Conservation (phyloP, 768 basidiomycete species). For the Pulveroboletus sp. region DNA sequence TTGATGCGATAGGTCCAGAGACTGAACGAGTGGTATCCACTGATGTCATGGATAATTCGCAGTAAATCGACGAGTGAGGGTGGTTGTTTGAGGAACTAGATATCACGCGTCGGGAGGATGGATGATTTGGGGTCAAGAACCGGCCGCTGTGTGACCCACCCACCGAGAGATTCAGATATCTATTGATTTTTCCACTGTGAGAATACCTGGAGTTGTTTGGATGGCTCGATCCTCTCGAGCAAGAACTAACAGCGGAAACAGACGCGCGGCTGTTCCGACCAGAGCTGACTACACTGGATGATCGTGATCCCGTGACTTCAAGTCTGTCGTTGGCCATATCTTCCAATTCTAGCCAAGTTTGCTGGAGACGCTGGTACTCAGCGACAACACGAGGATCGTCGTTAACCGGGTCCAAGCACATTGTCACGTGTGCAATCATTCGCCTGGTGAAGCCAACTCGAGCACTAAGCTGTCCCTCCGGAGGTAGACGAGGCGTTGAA, state of each 20-base stretch:
- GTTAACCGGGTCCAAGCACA: conserved; percentile 37
- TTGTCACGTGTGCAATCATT: conserved; percentile 44
- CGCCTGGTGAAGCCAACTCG: conserved; percentile 61
- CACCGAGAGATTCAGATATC: conserved; percentile 30
- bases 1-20: conserved; percentile 57
- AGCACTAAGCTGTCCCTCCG: conserved; percentile 63
- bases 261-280: conserved; percentile 56
- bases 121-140: conserved; percentile 42
- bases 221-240: conserved; percentile 18
- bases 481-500: conserved; percentile 38
- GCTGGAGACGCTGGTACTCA: conserved; percentile 63
- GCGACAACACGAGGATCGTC: conserved; percentile 56
- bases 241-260: conserved; percentile 35
- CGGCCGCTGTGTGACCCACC: conserved; percentile 35
- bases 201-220: conserved; percentile 6
- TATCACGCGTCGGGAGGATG: conserved; percentile 43
- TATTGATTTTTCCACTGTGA: conserved; percentile 24
- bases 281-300: conserved; percentile 62
- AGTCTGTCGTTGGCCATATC: conserved; percentile 76
- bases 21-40: conserved; percentile 56
- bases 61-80: conserved; percentile 44
- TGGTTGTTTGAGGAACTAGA: conserved; percentile 44
- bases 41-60: conserved; percentile 45
- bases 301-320: conserved; percentile 55
- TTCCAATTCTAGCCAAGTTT: conserved; percentile 76